These are phyloP conservation scores for Dorcoceras hygrometricum DNA, from an alignment of 257 asterid species.

Conservation along the genomic window DNA sequence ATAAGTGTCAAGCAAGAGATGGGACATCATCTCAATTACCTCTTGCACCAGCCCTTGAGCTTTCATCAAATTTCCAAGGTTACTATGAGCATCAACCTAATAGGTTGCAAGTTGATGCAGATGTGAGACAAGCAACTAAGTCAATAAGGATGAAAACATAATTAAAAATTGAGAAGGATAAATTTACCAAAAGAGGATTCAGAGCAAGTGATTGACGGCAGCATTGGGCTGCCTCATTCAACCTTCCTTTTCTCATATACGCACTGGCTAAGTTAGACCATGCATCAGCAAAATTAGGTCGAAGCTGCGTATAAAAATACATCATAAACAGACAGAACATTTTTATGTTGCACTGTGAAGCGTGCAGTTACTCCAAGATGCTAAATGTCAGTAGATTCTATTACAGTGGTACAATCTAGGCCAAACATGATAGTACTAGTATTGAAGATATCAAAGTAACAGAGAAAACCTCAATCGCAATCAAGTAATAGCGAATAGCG, in stretches of 20 bases:
- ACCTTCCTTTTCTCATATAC: slow-evolving; percentile 93
- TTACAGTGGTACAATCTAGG: background rate
- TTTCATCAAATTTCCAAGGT: slow-evolving; percentile 98
- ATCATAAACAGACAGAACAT: slow-evolving; percentile 16
- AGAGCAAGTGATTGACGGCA: slow-evolving; percentile 98
- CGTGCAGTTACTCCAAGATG: background rate
- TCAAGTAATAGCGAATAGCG: slow-evolving; percentile 91
- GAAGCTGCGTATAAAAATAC: slow-evolving; percentile 60
- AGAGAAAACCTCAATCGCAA: slow-evolving; percentile 87
- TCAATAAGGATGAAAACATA: background rate
- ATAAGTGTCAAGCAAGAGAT: slow-evolving; percentile 4
- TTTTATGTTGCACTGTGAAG: background rate
- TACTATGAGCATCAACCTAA: slow-evolving; percentile 99
- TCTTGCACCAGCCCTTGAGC: slow-evolving; percentile 95
- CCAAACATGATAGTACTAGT: background rate
- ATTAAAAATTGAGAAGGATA: slow-evolving; percentile 15
- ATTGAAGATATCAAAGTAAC: background rate
- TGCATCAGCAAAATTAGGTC: slow-evolving; percentile 98
- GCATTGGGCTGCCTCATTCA: slow-evolving; percentile 93
- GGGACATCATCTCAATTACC: slow-evolving; percentile 41
- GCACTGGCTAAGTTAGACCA: slow-evolving; percentile 99
- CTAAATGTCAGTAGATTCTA: slow-evolving; percentile 4
- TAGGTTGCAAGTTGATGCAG: slow-evolving; percentile 19
- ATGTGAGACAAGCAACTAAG: slow-evolving; percentile 15
- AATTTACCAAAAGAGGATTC: slow-evolving; percentile 75